Conservation (phyloP, 345 rosid genomes). For the Alliaria petiolata region DNA sequence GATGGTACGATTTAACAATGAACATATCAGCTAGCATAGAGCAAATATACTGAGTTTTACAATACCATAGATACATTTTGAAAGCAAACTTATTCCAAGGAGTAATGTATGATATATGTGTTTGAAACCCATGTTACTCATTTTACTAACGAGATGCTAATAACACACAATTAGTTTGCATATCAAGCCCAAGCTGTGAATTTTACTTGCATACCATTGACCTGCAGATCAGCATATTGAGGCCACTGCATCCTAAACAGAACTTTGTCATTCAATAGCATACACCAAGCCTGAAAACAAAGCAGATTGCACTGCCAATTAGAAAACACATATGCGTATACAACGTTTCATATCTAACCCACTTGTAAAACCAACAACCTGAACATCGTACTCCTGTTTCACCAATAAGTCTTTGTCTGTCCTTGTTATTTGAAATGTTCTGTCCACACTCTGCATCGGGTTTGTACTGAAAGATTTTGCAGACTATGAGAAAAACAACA, state of each 20-base stretch:
- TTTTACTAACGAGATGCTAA: neutral
- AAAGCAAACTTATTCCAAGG: neutral
- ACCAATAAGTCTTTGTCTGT: slow-evolving; percentile 61
- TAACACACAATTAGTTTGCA: neutral
- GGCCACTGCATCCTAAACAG: slow-evolving; percentile 99
- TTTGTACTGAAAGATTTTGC: slow-evolving; percentile 46
- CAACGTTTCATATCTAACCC: neutral
- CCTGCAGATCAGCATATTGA: slow-evolving; percentile 80
- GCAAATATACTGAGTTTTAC: neutral
- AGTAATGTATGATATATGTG: neutral
- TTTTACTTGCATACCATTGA: slow-evolving; percentile 65
- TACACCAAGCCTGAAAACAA: slow-evolving; percentile 80
- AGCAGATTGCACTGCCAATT: slow-evolving; percentile 15
- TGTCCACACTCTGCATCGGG: slow-evolving; percentile 67
- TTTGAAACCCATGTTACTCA: neutral
- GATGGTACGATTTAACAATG: neutral
- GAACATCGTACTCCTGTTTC: slow-evolving; percentile 70
- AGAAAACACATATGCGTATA: neutral
- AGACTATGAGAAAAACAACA: slow-evolving; percentile 11
- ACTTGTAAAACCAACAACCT: slow-evolving; percentile 43
- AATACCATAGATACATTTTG: neutral
- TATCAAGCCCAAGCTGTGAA: neutral
- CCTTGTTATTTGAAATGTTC: slow-evolving; percentile 64
- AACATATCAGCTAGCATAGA: slow-evolving; percentile 1
- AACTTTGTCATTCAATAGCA: slow-evolving; percentile 97